Conservation (phyloP, 2,329 filamentous ascomycete species). For the Fusarium mundagurra region DNA sequence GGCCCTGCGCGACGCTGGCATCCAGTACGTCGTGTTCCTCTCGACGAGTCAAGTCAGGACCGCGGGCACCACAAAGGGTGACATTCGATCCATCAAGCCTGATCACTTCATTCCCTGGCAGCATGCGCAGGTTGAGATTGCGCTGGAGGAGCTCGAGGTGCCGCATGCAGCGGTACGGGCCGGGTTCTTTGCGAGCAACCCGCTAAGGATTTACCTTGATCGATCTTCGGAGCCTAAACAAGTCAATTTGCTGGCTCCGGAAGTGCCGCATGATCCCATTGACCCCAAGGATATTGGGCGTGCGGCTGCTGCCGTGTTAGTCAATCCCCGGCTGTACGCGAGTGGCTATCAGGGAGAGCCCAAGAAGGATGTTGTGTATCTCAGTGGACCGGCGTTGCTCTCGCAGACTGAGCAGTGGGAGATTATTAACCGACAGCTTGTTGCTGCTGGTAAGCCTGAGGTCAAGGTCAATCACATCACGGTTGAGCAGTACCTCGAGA, state of each 20-base stretch:
- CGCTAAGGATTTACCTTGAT: not conserved
- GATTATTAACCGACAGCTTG: not conserved
- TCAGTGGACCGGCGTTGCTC: not conserved
- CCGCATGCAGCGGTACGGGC: not conserved
- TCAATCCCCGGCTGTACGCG: not conserved
- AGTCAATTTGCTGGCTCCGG: not conserved
- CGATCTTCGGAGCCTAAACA: not conserved
- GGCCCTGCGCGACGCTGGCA: not conserved
- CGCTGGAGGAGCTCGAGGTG: not conserved
- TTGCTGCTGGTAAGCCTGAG: not conserved
- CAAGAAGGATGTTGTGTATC: not conserved
- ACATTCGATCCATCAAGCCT: not conserved
- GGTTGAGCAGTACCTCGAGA: not conserved
- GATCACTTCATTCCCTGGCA: not conserved
- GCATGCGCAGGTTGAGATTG: conserved; percentile 1
- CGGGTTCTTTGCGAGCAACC: not conserved
- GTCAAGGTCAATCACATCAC: not conserved
- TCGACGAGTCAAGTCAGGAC: not conserved
- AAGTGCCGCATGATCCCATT: not conserved
- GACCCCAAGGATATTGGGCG: not conserved
- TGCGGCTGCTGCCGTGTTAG: not conserved
- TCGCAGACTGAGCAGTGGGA: not conserved
- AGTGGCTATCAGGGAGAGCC: not conserved
- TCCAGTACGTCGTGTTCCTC: not conserved
- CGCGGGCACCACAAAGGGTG: not conserved